These are phyloP conservation scores for Aulographum hederae DNA, from an alignment of 2,329 filamentous ascomycete genomes.

Conservation along the genomic window DNA sequence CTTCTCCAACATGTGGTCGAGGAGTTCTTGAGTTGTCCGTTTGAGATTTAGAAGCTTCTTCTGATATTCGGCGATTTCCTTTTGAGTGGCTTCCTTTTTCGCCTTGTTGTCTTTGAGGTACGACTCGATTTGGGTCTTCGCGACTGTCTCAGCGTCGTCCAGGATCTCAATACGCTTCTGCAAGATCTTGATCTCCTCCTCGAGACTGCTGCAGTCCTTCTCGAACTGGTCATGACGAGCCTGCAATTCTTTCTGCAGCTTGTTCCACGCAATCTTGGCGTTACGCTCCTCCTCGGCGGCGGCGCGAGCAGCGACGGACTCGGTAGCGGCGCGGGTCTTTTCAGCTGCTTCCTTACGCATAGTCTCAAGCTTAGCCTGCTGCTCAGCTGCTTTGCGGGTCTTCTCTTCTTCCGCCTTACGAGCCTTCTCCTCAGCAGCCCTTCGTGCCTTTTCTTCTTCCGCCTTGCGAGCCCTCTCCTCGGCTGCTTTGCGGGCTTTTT, in stretches of 20 bases:
- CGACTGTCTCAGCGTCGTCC: no score
- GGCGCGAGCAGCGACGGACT: not conserved
- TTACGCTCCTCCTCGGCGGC: not conserved
- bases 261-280: not conserved
- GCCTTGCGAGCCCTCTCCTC: not conserved
- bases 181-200: no score
- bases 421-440: not conserved
- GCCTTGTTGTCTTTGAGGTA: no score
- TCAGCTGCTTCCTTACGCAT: not conserved
- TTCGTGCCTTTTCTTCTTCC: not conserved
- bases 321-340: not conserved
- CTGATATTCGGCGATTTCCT: no score
- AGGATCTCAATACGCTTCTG: no score
- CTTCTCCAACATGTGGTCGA: no score
- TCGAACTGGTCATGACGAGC: not conserved
- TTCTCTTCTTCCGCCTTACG: not conserved
- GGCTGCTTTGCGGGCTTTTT: constrained; percentile 1
- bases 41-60: no score
- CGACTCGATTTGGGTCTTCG: no score
- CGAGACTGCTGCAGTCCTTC: no score
- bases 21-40: no score
- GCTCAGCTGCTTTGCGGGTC: not conserved
- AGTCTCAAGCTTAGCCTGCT: not conserved
- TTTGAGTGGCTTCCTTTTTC: no score
- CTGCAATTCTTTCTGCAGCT: not conserved